Percentiles rank a stretch among this genome's conserved stretches.
phyloP scores from a whole-genome alignment of 768 basidiomycete genomes.

The Serendipita sp. region DNA sequence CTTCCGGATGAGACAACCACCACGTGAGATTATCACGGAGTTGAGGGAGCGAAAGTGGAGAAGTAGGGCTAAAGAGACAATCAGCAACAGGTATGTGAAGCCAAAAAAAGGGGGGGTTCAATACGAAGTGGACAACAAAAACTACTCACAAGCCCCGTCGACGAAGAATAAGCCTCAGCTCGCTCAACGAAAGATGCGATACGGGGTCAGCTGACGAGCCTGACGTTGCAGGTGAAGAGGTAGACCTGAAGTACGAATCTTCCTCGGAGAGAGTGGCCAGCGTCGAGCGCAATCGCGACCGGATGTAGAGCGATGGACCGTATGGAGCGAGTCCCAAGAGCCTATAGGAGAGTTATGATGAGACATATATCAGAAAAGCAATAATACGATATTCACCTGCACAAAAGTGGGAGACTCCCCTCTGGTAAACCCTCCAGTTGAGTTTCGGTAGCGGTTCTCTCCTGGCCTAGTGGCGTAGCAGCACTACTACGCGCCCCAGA shows the following conservation, averaged over 20 bases:
- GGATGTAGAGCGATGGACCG: neutral
- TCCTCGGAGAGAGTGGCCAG: neutral
- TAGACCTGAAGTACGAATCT: neutral
- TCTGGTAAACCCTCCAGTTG: neutral
- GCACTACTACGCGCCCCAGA: no score
- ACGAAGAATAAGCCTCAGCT: neutral
- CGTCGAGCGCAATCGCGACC: neutral
- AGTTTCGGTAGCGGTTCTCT: neutral
- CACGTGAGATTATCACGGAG: slow-evolving; percentile 1
- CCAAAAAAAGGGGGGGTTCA: no score
- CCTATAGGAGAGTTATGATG: neutral
- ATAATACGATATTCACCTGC: neutral
- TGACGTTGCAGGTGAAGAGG: neutral
- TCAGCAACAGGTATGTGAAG: no score
- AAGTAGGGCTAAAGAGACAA: neutral
- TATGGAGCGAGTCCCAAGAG: neutral
- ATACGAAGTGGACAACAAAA: no score
- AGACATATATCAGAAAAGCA: neutral
- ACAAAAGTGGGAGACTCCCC: neutral
- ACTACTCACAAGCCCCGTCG: slow-evolving; percentile 6
- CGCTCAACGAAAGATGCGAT: slow-evolving; percentile 1
- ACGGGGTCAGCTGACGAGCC: neutral
- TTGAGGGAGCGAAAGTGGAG: neutral
- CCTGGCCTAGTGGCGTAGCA: no score
- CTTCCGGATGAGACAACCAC: neutral